Base-by-base conservation (phyloP, 805 yeast species). In the Schwanniomyces sp. region DNA sequence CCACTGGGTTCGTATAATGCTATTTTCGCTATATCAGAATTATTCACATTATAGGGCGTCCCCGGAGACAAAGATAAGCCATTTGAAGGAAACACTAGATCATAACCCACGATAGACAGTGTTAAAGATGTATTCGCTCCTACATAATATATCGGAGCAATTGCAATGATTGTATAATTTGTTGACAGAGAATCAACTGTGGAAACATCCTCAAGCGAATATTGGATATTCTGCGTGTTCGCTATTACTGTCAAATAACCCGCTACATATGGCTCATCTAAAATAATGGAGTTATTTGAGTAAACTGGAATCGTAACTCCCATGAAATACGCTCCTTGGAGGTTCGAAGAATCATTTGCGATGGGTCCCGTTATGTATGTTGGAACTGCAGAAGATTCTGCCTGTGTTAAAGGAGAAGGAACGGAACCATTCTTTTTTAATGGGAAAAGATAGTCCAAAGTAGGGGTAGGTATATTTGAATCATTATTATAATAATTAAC, bases 291-390 rank as follows among this genome's bases (percentile, higher is more conserved):
- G n/a, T 84, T 75, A 54, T 86, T 85, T 14, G 89, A 79, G 56
- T 76, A 84, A 2, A 91, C 78, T 0, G 96, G 94, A 4, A 89
- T 55, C 0, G 96, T 86, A 66, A 91, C 69, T 0, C 96, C 88
- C 76, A 88, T 70, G 53, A 82, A 77, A 56, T 78, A 85, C 1
- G 73, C 49, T 1, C 71, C 54, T 34, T 62, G 63, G 7, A 47
- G 41, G 40, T 59, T 54, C 3, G 62, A 43, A 10, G 58, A 43
- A 54, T 82, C 80, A 14, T 67, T 44, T 7, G n/a, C 18, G 1
- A 80, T 70, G 0, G 97, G 96, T 3, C 95, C 96, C 1, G 84
- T 69, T 12, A 88, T 59, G 51, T 58, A 66, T n/a, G 65, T 63
- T 16, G 60, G 52, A 8, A 25, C 16, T 10, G 17, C 9, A 2